Base-by-base conservation (phyloP, 176 grass and related monocot genomes). In the Triticum turgidum region DNA sequence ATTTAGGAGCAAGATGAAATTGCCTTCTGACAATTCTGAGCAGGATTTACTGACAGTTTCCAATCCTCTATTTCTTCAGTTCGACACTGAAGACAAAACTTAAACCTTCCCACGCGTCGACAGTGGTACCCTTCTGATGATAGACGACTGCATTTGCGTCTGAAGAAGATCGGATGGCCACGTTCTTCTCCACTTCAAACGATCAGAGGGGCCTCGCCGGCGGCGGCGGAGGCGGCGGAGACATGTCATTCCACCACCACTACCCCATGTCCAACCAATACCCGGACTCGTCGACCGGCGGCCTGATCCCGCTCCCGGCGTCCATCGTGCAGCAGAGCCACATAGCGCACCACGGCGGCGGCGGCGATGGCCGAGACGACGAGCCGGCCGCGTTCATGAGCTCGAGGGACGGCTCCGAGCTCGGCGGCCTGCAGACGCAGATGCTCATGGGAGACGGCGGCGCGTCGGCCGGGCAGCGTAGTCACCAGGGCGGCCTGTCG, bases 121-220 rank as follows among this genome's bases (percentile, higher is more conserved):
- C 54, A 67, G 14, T 52, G 0, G 24, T 38, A 74, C 37, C 5
- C 32, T 71, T 88, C 39, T 65, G 83, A 91, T 86, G 89, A 86
- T 39, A 38, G 27, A 80, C 14, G 27, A 80, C 14, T 51, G 64
- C 45, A 77, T 52, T 67, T 49, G 83, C 30, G 80, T 80, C 80
- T 86, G 84, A 93, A 86, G 86, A 86, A 20, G 52, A 94, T 54
- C 51, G 24, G 42, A 97, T 92, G 95, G 88, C 95, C 68, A 87
- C 95, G 42, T 97, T 94, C 90, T 94, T 94, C 83, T 83, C 92
- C 58, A 75, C 73, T 32, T 89, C 92, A 80, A 78, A 77, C 59
- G 80, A 97, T 25, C 90, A 92, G 86, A 91, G 89, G 74, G 86
- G 82, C 56, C 70, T 87, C n/a, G 33, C 85, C 56, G 86, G 12